Base-by-base conservation (phyloP, 441 rosid species). In the Euphorbia celastroides region DNA sequence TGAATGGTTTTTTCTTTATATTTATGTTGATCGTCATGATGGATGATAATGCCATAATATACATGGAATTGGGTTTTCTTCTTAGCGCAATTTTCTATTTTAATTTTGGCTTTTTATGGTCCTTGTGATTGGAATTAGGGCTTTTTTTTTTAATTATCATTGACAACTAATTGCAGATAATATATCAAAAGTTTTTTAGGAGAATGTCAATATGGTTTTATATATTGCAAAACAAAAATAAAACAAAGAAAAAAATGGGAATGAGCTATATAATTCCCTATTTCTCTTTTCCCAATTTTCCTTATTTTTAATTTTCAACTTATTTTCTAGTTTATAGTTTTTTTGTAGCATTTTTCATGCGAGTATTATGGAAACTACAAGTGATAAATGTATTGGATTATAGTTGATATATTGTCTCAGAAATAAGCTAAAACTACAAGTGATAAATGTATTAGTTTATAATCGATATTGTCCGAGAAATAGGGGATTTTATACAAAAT, bases 121-220 rank as follows among this genome's bases (percentile, higher is more conserved):
- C 81, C 83, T 73, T 31, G 78, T 78, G 80, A n/a, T 74, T 71
- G 70, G 71, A 41, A 70, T 77, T 79, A 70, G 83, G 80, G 69
- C 58, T 36, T 73, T 7, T 36, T 73, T 7, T 78, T 54, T 41
- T 10, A 75, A 76, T 75, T 70, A 79, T 78, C 48, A 70, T 50
- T n/a, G 68, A 68, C 25, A 75, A 69, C 77, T 70, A 72, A 72
- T 59, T 67, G 83, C 72, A 81, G 79, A 75, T 67, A 70, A 66
- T 46, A 74, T 69, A 66, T 64, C 56, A 25, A 48, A 57, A 79
- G 58, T 66, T 67, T 57, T 50, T 62, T 70, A 72, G 83, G 68
- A 66, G 48, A 69, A 82, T 86, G 88, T 90, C 77, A 64, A 88
- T 86, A 81, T 81, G 76, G 83, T 78, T 78, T 78, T 59, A 81